Conservation (phyloP, 2,329 filamentous ascomycete genomes). For the Cordyceps fumosorosea region DNA sequence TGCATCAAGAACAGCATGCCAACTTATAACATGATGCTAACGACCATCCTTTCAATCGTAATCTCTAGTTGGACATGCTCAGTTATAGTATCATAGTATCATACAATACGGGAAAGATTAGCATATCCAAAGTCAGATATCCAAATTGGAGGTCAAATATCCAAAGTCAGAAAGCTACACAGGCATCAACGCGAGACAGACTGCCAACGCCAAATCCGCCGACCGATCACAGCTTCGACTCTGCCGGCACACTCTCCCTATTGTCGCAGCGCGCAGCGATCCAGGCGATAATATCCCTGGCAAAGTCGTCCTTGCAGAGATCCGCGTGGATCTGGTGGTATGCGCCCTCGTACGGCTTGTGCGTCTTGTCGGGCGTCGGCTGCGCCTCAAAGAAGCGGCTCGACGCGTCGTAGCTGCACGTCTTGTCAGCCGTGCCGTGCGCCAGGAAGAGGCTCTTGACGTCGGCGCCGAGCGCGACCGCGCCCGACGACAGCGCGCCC, state of each 20-base stretch:
- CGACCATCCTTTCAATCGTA: too few relatives aligned
- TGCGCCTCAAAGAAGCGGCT: constrained; percentile 56
- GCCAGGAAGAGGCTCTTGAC: constrained; percentile 60
- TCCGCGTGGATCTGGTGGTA: constrained; percentile 71
- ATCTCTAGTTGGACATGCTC: too few relatives aligned
- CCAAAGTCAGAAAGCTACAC: not conserved
- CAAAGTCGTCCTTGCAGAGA: constrained; percentile 45
- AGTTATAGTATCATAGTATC: too few relatives aligned
- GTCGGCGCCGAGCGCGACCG: constrained; percentile 41
- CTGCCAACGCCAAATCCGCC: not conserved
- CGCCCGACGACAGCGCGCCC: constrained; percentile 49
- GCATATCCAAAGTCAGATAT: not conserved
- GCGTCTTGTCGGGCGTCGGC: constrained; percentile 59
- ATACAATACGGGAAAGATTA: not conserved
- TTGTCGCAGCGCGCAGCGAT: constrained; percentile 42
- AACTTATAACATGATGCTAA: too few relatives aligned
- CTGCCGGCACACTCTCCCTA: constrained; percentile 18
- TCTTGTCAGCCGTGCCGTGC: constrained; percentile 70
- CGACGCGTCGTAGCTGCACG: constrained; percentile 59
- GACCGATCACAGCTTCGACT: constrained; percentile 30
- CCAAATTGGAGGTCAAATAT: not conserved
- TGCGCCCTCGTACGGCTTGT: constrained; percentile 68
- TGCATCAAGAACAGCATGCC: too few relatives aligned
- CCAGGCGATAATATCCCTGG: constrained; percentile 59
- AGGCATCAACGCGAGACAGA: not conserved